These are phyloP conservation scores for Phycomyces nitens DNA, from an alignment of 192 early-diverging fungal species.

Conservation along the genomic window DNA sequence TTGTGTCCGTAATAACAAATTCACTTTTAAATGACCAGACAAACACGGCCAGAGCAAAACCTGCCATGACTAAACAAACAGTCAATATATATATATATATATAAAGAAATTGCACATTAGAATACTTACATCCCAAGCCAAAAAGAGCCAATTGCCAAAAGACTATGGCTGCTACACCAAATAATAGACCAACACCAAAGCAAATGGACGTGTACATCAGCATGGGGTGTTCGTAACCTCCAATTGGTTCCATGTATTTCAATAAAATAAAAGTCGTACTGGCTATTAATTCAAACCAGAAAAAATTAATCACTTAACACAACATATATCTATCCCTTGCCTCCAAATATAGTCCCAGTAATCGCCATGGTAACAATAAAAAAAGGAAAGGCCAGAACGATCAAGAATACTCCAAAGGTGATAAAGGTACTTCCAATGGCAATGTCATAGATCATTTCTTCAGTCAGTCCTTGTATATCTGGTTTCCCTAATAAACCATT, in stretches of 20 bases:
- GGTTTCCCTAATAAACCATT: background rate
- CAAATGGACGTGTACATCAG: constrained; percentile 1
- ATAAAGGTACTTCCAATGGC: background rate
- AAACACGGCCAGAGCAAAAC: no score
- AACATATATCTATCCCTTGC: constrained; percentile 3
- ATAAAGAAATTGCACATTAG: no score
- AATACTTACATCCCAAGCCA: constrained; percentile 26
- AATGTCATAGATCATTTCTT: background rate
- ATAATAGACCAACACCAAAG: constrained; percentile 26
- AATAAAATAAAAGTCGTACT: background rate
- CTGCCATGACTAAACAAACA: background rate
- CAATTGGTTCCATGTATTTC: background rate
- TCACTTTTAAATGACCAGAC: background rate
- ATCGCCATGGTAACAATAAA: constrained; percentile 40
- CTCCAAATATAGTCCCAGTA: constrained; percentile 26
- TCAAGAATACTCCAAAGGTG: constrained; percentile 2
- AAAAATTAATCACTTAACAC: background rate
- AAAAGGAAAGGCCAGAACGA: constrained; percentile 36
- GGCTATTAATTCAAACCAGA: background rate
- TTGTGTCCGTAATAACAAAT: background rate
- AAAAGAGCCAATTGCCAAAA: constrained; percentile 30
- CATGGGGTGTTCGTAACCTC: background rate
- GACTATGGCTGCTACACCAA: constrained; percentile 6
- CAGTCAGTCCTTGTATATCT: background rate
- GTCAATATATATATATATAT: no score